Percentiles rank a stretch among this genome's conserved stretches.
These are phyloP conservation scores for Fusarium neocosmosporiellum DNA, from an alignment of 2,329 filamentous ascomycete genomes.

Conservation along the genomic window DNA sequence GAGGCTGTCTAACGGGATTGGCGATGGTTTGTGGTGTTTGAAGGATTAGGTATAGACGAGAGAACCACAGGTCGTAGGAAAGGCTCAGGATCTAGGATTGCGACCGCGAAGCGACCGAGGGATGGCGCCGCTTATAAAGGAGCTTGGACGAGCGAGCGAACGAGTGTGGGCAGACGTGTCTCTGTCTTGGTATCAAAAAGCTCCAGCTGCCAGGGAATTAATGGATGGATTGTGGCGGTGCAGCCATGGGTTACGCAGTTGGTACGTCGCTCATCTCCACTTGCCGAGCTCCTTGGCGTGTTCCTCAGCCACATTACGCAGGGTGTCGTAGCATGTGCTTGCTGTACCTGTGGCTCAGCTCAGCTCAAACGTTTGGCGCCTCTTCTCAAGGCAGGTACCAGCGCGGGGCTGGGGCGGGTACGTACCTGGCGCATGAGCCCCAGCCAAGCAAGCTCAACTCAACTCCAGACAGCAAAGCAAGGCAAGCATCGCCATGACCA, in stretches of 20 bases:
- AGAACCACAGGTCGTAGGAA: background rate
- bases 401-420: slow-evolving; percentile 22
- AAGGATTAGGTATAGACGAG: background rate
- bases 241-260: slow-evolving; percentile 41
- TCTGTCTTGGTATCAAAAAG: slow-evolving; percentile 35
- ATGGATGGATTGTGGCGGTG: slow-evolving; percentile 35
- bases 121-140: slow-evolving; percentile 37
- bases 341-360: slow-evolving; percentile 41
- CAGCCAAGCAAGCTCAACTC: slow-evolving; percentile 8
- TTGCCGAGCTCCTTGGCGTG: slow-evolving; percentile 14
- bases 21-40: background rate
- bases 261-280: slow-evolving; percentile 44
- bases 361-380: background rate
- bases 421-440: slow-evolving; percentile 29
- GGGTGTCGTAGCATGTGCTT: slow-evolving; percentile 24
- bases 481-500: slow-evolving; percentile 14
- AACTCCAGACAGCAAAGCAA: background rate
- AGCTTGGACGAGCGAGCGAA: slow-evolving; percentile 25
- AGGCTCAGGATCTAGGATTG: slow-evolving; percentile 8
- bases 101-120: slow-evolving; percentile 19
- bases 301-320: background rate
- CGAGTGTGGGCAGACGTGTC: slow-evolving; percentile 37
- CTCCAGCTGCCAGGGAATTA: slow-evolving; percentile 20
- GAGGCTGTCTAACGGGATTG: slow-evolving; percentile 39
- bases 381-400: slow-evolving; percentile 1